Evolutionary conservation across 306 rosid species (phyloP).

Genomic region (Rosa multiflora): DNA sequence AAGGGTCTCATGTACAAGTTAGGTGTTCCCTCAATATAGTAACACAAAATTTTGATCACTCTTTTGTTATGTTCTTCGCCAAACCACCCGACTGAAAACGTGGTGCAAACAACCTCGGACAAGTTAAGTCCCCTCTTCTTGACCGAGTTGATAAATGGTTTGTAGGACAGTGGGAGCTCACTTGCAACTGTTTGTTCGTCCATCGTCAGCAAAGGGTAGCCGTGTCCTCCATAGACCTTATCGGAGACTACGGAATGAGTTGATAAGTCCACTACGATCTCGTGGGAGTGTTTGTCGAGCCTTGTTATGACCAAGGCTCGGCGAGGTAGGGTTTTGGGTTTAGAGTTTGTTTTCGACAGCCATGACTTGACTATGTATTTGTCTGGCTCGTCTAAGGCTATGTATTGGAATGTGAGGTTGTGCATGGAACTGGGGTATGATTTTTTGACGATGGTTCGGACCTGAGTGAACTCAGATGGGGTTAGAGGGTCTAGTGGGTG

Average conservation of each 20-base stretch:
- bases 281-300: slow-evolving; percentile 31
- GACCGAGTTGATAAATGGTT: slow-evolving; percentile 28
- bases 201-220: slow-evolving; percentile 9
- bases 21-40: slow-evolving; percentile 20
- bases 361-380: slow-evolving; percentile 46
- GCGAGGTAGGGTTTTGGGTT: slow-evolving; percentile 32
- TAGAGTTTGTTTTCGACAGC: slow-evolving; percentile 24
- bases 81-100: slow-evolving; percentile 34
- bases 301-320: slow-evolving; percentile 46
- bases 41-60: slow-evolving; percentile 23
- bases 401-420: slow-evolving; percentile 49
- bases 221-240: slow-evolving; percentile 6
- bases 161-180: slow-evolving; percentile 17
- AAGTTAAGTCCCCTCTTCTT: slow-evolving; percentile 31
- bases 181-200: slow-evolving; percentile 21
- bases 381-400: slow-evolving; percentile 56
- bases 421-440: slow-evolving; percentile 15
- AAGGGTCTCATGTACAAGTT: slow-evolving; percentile 27
- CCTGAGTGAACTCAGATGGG: slow-evolving; percentile 28
- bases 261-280: slow-evolving; percentile 25
- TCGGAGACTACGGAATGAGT: slow-evolving; percentile 8
- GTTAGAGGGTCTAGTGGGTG: slow-evolving; percentile 60
- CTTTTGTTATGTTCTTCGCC: slow-evolving; percentile 26
- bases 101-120: slow-evolving; percentile 24
- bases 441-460: slow-evolving; percentile 29